phyloP scores from a whole-genome alignment of 2,329 filamentous ascomycete genomes.

The Mycosphaerella arachidis region DNA sequence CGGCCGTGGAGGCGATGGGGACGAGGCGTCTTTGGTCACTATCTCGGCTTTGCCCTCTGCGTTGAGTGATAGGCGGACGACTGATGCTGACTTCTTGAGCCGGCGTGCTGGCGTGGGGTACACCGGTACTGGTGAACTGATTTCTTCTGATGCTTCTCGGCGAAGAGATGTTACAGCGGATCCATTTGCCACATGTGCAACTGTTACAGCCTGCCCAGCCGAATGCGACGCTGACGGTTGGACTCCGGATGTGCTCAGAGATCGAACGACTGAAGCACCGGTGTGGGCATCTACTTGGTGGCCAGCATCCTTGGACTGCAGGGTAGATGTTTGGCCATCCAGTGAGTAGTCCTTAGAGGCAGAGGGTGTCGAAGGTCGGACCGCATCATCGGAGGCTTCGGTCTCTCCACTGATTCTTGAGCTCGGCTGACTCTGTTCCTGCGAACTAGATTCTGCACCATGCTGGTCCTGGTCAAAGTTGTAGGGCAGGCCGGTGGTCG shows the following conservation, averaged over 20 bases:
- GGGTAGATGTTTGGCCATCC: not conserved
- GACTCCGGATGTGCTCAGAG: not conserved
- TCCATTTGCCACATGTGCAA: slow-evolving; percentile 44
- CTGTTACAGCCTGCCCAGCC: not conserved
- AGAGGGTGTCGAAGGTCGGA: not conserved
- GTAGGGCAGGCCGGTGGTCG: not conserved
- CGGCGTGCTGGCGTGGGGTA: slow-evolving; percentile 6
- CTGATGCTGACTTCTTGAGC: slow-evolving; percentile 39
- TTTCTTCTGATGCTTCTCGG: slow-evolving; percentile 8
- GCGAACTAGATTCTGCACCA: not conserved
- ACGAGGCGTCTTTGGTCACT: slow-evolving; percentile 62
- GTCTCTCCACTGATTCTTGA: not conserved
- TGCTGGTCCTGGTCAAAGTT: not conserved
- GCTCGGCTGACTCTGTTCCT: not conserved
- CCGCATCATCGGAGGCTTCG: not conserved
- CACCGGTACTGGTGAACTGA: not conserved
- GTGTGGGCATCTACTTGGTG: not conserved
- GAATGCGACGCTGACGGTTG: not conserved
- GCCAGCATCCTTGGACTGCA: not conserved
- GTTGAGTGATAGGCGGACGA: slow-evolving; percentile 74
- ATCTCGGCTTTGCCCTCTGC: slow-evolving; percentile 89
- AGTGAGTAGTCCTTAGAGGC: not conserved
- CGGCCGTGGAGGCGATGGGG: slow-evolving; percentile 60
- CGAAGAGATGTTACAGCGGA: slow-evolving; percentile 40
- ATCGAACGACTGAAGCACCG: not conserved